These are phyloP conservation scores for Cercospora janseana DNA, from an alignment of 2,329 filamentous ascomycete species.

Conservation along the genomic window DNA sequence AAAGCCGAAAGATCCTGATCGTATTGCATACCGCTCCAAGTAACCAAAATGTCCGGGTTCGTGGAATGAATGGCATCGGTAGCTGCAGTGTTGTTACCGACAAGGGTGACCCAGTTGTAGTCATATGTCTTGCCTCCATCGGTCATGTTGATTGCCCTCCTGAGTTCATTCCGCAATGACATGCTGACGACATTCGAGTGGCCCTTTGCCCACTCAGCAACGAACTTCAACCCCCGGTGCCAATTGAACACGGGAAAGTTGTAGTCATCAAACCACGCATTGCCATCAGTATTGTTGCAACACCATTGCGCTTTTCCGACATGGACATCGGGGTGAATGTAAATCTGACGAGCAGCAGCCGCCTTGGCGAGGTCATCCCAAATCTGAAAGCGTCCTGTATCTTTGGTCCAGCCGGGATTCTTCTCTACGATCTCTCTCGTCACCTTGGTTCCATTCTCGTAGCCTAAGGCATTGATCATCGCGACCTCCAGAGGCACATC, in stretches of 20 bases:
- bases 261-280: constrained; percentile 55
- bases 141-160: constrained; percentile 27
- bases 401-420: constrained; percentile 41
- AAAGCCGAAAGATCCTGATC: constrained; percentile 32
- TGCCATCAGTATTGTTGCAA: constrained; percentile 55
- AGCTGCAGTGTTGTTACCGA: constrained; percentile 29
- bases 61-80: constrained; percentile 29
- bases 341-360: constrained; percentile 47
- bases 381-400: constrained; percentile 43
- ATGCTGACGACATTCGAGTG: constrained; percentile 32
- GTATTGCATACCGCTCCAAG: constrained; percentile 30
- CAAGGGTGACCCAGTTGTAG: constrained; percentile 30
- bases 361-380: constrained; percentile 33
- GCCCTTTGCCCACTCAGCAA: constrained; percentile 28
- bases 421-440: constrained; percentile 40
- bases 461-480: constrained; percentile 42
- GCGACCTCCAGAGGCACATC: constrained; percentile 43
- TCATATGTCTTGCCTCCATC: constrained; percentile 19
- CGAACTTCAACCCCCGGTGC: constrained; percentile 27
- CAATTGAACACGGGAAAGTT: constrained; percentile 29
- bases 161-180: constrained; percentile 30
- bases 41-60: constrained; percentile 30
- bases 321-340: constrained; percentile 62
- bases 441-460: constrained; percentile 43
- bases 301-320: constrained; percentile 60